Base-by-base conservation (phyloP, 176 grass and related monocot species). In the Zoysia pacifica region DNA sequence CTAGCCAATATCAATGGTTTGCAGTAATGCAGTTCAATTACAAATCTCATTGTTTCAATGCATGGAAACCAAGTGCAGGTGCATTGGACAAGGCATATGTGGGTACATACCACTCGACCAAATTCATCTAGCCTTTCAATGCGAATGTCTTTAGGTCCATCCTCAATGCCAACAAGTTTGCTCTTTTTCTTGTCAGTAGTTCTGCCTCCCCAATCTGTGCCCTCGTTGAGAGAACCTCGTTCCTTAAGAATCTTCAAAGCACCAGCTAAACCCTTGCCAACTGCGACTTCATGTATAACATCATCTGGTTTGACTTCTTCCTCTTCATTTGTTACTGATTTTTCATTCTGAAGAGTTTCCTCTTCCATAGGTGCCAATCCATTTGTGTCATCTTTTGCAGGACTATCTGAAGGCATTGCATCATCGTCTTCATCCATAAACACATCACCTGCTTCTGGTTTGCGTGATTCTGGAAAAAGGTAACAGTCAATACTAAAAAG, bases 161-260 rank as follows among this genome's bases (percentile, higher is more conserved):
- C 91, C 84, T 86, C 67, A 5, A 97, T 65, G 67, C 89, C 89
- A 16, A 91, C 85, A 73, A 92, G 87, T 74, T 97, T 94, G 66
- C 89, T 94, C 91, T 94, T 94, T 84, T 97, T 94, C 66, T 93
- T 97, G 73, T 94, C 90, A 78, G 89, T 97, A 60, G 82, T 94
- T 90, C 92, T 93, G 20, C 92, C 95, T 74, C 91, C 95, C 90
- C 83, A 97, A 76, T 91, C 74, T 59, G 91, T 89, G n/a, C 90
- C 88, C 87, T 98, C 96, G 6, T 89, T 93, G 55, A 98, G 90
- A 49, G 91, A 91, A 52, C 91, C 94, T 72, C 92, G 87, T 7
- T 89, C 84, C 68, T 93, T 82, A 46, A 93, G 81, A 68, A 93
- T 89, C 91, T 91, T 93, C 59, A 98, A 85, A 67, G 92, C 90